Percentiles rank a stretch among this genome's conserved stretches.
These are phyloP conservation scores for Lachancea waltii DNA, from an alignment of 805 yeast genomes.

Conservation along the genomic window DNA sequence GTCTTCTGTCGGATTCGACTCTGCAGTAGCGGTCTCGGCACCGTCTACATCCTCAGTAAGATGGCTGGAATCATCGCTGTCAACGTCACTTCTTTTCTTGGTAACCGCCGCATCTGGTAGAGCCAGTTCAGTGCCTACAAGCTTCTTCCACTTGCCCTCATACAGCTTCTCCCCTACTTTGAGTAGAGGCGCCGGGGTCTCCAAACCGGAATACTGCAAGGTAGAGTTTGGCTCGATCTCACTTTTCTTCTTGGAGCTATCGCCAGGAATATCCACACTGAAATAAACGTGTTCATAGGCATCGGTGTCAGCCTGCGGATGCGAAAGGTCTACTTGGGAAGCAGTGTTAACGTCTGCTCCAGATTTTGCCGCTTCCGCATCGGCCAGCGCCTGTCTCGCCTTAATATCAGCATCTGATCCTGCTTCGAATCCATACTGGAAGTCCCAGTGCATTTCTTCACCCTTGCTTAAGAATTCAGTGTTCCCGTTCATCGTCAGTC, in stretches of 20 bases:
- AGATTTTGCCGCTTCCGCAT: constrained; percentile 7
- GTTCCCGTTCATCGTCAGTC: constrained; percentile 59
- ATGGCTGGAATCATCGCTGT: constrained; percentile 7
- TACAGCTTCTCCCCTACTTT: constrained; percentile 54
- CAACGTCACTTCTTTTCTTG: constrained; percentile 12
- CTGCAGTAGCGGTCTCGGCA: not conserved
- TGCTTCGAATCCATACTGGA: constrained; percentile 70
- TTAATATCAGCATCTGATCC: constrained; percentile 84
- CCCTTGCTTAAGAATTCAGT: constrained; percentile 67
- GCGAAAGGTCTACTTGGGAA: constrained; percentile 2
- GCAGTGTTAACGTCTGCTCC: constrained; percentile 10
- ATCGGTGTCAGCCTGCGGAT: constrained; percentile 28
- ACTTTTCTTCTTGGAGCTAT: constrained; percentile 25
- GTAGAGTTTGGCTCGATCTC: constrained; percentile 36
- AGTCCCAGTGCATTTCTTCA: constrained; percentile 93
- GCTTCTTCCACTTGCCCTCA: constrained; percentile 67
- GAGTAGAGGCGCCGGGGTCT: constrained; percentile 48
- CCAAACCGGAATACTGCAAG: constrained; percentile 52
- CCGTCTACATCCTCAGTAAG: constrained; percentile 3
- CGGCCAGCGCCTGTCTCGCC: constrained; percentile 36
- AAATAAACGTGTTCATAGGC: constrained; percentile 44
- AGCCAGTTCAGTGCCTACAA: constrained; percentile 70
- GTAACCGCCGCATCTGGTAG: constrained; percentile 26
- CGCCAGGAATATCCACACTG: constrained; percentile 45
- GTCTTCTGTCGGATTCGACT: constrained; percentile 4